Conservation (phyloP, 768 basidiomycete genomes). For the Pleurotus citrinopileatus region DNA sequence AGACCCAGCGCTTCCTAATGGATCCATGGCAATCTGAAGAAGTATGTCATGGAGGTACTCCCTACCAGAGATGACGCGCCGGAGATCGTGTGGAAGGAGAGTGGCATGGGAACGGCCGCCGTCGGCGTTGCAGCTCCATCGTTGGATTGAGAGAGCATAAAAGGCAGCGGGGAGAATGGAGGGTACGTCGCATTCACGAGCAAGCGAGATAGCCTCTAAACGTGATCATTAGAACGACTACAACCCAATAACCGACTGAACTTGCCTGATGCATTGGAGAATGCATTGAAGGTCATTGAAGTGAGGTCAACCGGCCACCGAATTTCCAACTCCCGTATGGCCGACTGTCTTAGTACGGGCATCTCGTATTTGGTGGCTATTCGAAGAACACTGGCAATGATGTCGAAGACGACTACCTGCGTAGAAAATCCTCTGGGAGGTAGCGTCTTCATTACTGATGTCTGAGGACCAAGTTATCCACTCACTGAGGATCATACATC, state of each 20-base stretch:
- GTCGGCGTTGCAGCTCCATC: conserved; percentile 22
- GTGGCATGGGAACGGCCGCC: conserved; percentile 26
- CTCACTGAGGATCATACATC: conserved; percentile 32
- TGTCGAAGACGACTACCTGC: conserved; percentile 21
- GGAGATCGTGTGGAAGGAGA: conserved; percentile 24
- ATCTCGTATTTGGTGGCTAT: conserved; percentile 37
- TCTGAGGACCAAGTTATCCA: too few relatives aligned
- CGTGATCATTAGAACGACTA: not conserved
- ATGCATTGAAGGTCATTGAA: conserved; percentile 22
- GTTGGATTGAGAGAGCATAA: conserved; percentile 33
- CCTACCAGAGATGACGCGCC: conserved; percentile 28
- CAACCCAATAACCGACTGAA: not conserved
- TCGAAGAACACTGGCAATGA: conserved; percentile 24
- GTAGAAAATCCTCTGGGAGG: conserved; percentile 25
- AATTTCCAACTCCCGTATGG: conserved; percentile 18
- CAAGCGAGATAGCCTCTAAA: conserved; percentile 31
- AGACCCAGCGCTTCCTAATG: not conserved
- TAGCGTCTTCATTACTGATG: too few relatives aligned
- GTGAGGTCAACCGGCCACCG: conserved; percentile 28
- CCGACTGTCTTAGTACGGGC: conserved; percentile 22
- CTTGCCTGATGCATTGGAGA: conserved; percentile 30
- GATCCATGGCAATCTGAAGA: conserved; percentile 15
- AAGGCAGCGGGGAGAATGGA: conserved; percentile 37
- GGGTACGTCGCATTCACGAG: conserved; percentile 29
- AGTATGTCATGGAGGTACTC: conserved; percentile 25